Evolutionary conservation across 2,329 filamentous ascomycete species (phyloP).

Genomic region (Coniochaeta sp.): DNA sequence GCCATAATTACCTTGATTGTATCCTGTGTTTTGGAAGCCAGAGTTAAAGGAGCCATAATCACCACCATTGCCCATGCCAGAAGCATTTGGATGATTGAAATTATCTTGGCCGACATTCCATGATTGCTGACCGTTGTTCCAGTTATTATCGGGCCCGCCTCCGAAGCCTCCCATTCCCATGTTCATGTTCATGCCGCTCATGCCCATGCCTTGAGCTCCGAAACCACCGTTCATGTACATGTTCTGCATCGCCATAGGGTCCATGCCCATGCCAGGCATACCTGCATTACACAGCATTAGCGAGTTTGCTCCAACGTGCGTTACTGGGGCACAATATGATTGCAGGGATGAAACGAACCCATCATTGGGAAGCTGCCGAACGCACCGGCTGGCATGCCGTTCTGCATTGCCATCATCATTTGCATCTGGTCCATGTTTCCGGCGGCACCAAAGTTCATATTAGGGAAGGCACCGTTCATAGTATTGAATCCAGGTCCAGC

Average conservation of each 20-base stretch:
- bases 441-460: conserved; percentile 51
- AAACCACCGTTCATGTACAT: conserved; percentile 76
- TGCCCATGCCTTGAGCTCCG: conserved; percentile 66
- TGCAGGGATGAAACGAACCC: conserved; percentile 54
- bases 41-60: conserved; percentile 74
- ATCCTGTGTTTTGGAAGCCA: conserved; percentile 64
- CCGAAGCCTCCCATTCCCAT: conserved; percentile 67
- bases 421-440: conserved; percentile 72
- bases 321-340: neutral
- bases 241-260: conserved; percentile 67
- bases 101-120: conserved; percentile 84
- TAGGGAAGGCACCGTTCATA: conserved; percentile 42
- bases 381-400: conserved; percentile 49
- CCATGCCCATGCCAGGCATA: conserved; percentile 81
- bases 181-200: conserved; percentile 65
- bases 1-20: conserved; percentile 79
- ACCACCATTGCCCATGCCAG: conserved; percentile 74
- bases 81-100: conserved; percentile 79
- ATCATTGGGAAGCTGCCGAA: conserved; percentile 69
- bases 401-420: conserved; percentile 71
- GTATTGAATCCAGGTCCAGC: conserved; percentile 24
- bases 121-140: conserved; percentile 60
- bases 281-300: conserved; percentile 37
- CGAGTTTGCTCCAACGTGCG: conserved; percentile 6
- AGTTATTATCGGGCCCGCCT: conserved; percentile 67